Evolutionary conservation across 805 yeast species (phyloP).

Genomic region (Wickerhamomyces sydowiorum): DNA sequence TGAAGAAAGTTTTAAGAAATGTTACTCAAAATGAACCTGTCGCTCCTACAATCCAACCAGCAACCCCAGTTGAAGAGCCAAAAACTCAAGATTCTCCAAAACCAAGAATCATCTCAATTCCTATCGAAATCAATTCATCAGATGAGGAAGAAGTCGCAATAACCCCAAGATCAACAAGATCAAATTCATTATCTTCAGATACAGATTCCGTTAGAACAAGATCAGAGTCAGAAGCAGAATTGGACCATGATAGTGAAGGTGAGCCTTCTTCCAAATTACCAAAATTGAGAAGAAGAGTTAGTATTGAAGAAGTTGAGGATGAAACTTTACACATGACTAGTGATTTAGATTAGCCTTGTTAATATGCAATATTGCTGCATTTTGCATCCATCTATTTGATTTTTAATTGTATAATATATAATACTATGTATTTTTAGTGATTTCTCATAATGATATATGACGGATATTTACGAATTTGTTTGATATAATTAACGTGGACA

Average conservation of each 20-base stretch:
- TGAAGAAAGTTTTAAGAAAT: neutral
- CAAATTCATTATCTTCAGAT: neutral
- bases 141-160: neutral
- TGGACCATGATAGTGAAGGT: constrained; percentile 1
- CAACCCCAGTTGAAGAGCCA: neutral
- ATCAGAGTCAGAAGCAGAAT: neutral
- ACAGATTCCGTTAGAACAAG: neutral
- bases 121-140: constrained; percentile 5
- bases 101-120: constrained; percentile 8
- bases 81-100: neutral
- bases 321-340: constrained; percentile 13
- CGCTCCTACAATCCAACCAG: neutral
- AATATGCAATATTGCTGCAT: neutral
- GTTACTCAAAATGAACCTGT: neutral
- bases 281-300: constrained; percentile 15
- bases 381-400: too few species aligned
- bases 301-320: constrained; percentile 20
- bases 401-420: too few species aligned
- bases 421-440: too few species aligned
- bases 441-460: too few species aligned
- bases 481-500: too few species aligned
- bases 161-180: neutral
- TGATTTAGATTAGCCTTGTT: constrained; percentile 7
- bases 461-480: too few species aligned
- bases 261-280: constrained; percentile 8